Base-by-base conservation (phyloP, 495 filamentous ascomycete species). In the Aspergillus cavernicola region DNA sequence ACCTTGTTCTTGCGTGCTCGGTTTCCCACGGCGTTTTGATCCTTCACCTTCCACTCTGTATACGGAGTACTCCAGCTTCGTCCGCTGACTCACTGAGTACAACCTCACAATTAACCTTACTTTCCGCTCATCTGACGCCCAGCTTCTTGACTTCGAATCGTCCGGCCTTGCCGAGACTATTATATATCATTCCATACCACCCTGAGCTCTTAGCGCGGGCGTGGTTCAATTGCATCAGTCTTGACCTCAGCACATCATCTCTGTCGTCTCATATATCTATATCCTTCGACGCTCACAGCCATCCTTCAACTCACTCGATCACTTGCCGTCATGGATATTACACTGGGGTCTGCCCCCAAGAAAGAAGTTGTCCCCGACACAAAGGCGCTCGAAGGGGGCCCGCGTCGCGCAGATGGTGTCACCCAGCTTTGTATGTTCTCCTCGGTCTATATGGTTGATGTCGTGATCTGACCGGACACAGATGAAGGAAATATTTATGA, bases 401-500 rank as follows among this genome's bases (percentile, higher is more conserved):
- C 59, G 11, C 58, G 61, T 3, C 61, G 62, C 7, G 60, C 63
- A 0, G 71, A 72, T 60, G 69, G 68, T 13, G 64, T 74, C 18
- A 57, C 71, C 10, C 64, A 65, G 19, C 28, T 74, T 10, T 72
- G 71, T 74, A 66, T 56, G 65, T 60, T 26, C 28, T 38, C 1
- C 11, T 49, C 18, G 5, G 12, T 13, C 10, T 19, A 28, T n/a
- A 10, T 22, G 3, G 13, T 6, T 13, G 33, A 5, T 41, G 29
- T 16, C 42, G 13, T 42, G 29, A 12, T 23, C 26, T 42, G 20
- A 23, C 32, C 20, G 10, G 26, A 22, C n/a, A 22, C 33, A 74
- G 71, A 74, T 41, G 71, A 74, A 48, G 69, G 69, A 52, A 68
- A 85, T 63, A 78, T 85, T 26, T 69, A 85, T 12, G 83, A 83